A percentile compares a stretch with the other conserved stretches of the same genome.
Conservation (phyloP, 768 basidiomycete genomes). For the Phlebiopsis gigantea region DNA sequence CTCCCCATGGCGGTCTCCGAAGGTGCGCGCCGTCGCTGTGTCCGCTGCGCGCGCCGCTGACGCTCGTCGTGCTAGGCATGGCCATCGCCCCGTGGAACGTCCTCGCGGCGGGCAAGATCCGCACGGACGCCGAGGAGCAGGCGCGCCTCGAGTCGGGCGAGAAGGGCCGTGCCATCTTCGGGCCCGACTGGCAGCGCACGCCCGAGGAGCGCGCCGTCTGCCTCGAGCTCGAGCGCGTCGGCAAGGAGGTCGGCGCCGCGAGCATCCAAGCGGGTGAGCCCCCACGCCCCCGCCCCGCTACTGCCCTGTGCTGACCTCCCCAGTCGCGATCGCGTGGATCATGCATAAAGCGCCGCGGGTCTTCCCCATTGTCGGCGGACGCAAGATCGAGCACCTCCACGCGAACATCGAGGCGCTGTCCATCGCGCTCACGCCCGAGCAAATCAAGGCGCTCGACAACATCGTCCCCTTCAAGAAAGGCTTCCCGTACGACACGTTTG, state of each 20-base stretch:
- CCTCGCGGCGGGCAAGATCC: constrained; percentile 31
- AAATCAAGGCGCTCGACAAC: constrained; percentile 39
- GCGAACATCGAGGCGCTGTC: constrained; percentile 44
- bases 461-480: constrained; percentile 38
- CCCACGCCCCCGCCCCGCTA: not conserved
- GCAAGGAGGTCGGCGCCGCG: constrained; percentile 36
- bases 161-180: constrained; percentile 21
- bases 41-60: not conserved
- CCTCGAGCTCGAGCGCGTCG: constrained; percentile 41
- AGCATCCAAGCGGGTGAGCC: not conserved
- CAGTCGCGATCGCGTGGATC: constrained; percentile 46
- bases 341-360: constrained; percentile 45
- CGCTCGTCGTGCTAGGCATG: constrained; percentile 21
- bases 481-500: constrained; percentile 30
- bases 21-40: not conserved
- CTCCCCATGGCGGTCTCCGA: constrained; percentile 21
- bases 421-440: constrained; percentile 36
- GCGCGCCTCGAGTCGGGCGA: constrained; percentile 20
- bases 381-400: constrained; percentile 43
- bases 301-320: too few species aligned
- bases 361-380: constrained; percentile 44
- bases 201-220: constrained; percentile 37
- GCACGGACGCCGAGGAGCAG: constrained; percentile 30
- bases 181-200: constrained; percentile 36
- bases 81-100: constrained; percentile 37